Conservation (phyloP, 768 basidiomycete species). For the Tulasnella sp. region DNA sequence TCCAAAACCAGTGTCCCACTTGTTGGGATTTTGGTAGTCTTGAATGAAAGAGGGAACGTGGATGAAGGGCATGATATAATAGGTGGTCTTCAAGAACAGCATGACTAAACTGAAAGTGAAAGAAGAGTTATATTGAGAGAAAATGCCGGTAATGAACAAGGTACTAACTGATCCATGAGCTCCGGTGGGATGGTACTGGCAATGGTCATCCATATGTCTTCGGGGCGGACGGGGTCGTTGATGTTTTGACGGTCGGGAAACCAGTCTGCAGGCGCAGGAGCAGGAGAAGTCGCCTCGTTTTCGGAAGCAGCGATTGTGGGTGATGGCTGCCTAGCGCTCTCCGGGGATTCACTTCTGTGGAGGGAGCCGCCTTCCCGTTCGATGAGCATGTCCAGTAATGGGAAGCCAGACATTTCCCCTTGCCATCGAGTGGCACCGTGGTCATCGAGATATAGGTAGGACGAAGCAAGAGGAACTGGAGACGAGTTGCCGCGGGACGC, state of each 20-base stretch:
- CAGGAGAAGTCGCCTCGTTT: constrained; percentile 22
- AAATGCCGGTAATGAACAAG: constrained; percentile 18
- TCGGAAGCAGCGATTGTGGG: constrained; percentile 20
- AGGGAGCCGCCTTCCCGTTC: constrained; percentile 42
- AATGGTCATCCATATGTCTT: constrained; percentile 75
- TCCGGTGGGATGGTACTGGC: constrained; percentile 79
- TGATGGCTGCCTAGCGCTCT: constrained; percentile 18
- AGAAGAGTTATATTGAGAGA: constrained; percentile 10
- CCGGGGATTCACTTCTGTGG: constrained; percentile 12
- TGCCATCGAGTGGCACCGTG: constrained; percentile 83
- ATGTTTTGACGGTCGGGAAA: constrained; percentile 73
- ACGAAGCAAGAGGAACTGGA: constrained; percentile 44
- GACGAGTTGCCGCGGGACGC: constrained; percentile 23
- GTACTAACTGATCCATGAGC: constrained; percentile 77
- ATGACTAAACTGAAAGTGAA: constrained; percentile 48
- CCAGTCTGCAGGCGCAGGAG: constrained; percentile 25
- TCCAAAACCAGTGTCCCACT: constrained; percentile 94
- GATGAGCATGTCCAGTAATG: constrained; percentile 70
- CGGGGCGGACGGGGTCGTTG: constrained; percentile 66
- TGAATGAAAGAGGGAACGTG: constrained; percentile 48
- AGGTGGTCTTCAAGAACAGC: constrained; percentile 83
- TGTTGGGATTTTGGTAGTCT: constrained; percentile 89
- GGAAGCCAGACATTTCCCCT: constrained; percentile 86
- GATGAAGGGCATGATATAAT: constrained; percentile 82
- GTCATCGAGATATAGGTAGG: constrained; percentile 78